phyloP scores from a whole-genome alignment of 2,329 filamentous ascomycete species.

The Metarhizium rileyi region DNA sequence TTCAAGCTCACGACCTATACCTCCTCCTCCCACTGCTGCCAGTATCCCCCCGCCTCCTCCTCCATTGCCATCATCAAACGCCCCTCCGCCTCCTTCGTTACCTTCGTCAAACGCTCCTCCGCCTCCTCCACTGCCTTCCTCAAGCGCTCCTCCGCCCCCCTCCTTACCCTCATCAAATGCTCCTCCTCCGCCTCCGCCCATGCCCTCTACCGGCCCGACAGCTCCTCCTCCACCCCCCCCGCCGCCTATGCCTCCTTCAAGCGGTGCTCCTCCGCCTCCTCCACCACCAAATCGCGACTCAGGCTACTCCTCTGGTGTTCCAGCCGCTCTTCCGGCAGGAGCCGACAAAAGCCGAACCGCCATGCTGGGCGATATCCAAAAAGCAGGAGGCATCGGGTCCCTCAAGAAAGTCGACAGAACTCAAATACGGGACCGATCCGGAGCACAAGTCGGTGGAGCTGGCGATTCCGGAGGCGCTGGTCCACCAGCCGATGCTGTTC shows the following conservation, averaged over 20 bases:
- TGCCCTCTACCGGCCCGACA: conserved; percentile 22
- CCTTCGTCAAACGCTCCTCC: conserved; percentile 31
- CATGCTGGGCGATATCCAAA: conserved; percentile 63
- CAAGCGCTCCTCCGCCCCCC: conserved; percentile 23
- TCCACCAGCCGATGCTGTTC: conserved; percentile 41
- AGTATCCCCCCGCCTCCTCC: conserved; percentile 37
- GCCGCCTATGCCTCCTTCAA: conserved; percentile 20
- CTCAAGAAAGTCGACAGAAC: conserved; percentile 66
- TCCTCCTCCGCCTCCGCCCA: conserved; percentile 26
- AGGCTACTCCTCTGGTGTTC: conserved; percentile 45
- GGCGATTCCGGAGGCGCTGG: conserved; percentile 42
- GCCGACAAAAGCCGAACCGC: conserved; percentile 43
- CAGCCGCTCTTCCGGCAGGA: conserved; percentile 32
- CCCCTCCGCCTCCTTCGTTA: conserved; percentile 41
- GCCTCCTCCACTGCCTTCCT: conserved; percentile 21
- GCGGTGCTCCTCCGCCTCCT: conserved; percentile 34
- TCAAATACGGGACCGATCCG: conserved; percentile 64
- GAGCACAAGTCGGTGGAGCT: conserved; percentile 44
- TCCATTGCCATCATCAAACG: conserved; percentile 23
- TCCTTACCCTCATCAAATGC: conserved; percentile 36
- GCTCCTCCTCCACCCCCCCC: conserved; percentile 27
- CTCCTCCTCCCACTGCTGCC: conserved; percentile 38
- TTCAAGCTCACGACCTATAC: conserved; percentile 39
- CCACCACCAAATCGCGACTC: conserved; percentile 49
- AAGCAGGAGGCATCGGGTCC: conserved; percentile 53